phyloP scores from a whole-genome alignment of 306 rosid species.

The Cucumis hystrix region DNA sequence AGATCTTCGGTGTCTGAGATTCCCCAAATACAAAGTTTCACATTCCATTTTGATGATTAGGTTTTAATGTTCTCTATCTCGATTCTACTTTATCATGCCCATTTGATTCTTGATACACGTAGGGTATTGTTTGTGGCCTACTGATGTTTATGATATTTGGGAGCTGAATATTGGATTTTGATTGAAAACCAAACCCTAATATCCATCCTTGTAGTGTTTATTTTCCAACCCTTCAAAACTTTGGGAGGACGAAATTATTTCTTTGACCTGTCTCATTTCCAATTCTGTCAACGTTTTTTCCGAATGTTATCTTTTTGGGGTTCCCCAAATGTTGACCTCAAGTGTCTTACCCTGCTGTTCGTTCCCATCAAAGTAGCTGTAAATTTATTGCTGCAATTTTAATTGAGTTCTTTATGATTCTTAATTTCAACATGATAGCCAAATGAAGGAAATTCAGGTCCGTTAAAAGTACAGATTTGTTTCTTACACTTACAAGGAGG shows the following conservation, averaged over 20 bases:
- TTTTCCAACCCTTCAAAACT: background rate
- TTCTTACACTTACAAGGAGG: background rate
- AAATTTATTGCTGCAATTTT: background rate
- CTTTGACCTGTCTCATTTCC: background rate
- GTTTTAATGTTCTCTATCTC: background rate
- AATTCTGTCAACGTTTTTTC: background rate
- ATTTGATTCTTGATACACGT: background rate
- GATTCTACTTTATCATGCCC: background rate
- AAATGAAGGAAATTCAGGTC: background rate
- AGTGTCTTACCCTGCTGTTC: background rate
- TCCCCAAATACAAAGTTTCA: background rate
- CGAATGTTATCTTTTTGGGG: background rate
- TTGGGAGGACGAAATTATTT: background rate
- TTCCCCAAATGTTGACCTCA: background rate
- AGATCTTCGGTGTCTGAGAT: slow-evolving; percentile 32
- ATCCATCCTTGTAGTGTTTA: background rate
- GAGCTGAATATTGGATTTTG: background rate
- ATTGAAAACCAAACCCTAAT: background rate
- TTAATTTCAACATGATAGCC: background rate
- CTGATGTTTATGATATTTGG: background rate
- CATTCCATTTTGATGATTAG: slow-evolving; percentile 16
- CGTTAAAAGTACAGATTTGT: background rate
- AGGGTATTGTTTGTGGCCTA: background rate
- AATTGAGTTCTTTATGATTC: background rate
- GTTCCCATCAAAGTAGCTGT: background rate